Percentiles rank a stretch among this genome's conserved stretches.
Evolutionary conservation across 148 eudicot genomes (phyloP).

Genomic region (Rhododendron henanense): DNA sequence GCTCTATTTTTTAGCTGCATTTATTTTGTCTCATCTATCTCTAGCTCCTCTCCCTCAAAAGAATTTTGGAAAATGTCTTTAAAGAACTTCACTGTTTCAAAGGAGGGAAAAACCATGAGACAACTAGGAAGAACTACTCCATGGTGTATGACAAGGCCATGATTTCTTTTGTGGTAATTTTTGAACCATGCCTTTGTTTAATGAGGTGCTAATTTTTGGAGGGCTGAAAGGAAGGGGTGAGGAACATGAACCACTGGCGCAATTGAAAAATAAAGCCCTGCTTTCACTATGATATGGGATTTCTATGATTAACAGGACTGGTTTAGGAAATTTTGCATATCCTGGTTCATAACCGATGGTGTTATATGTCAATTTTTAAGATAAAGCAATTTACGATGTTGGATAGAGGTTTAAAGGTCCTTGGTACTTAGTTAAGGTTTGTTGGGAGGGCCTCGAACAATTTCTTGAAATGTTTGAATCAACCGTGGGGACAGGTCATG

Average conservation of each 20-base stretch:
- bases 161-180: neutral
- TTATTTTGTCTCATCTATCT: neutral
- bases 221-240: neutral
- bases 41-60: neutral
- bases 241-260: neutral
- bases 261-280: neutral
- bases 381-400: neutral
- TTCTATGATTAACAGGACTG: neutral
- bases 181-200: neutral
- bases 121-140: neutral
- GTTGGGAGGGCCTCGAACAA: neutral
- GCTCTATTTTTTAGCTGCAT: neutral
- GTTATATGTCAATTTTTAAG: neutral
- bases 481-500: neutral
- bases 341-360: neutral
- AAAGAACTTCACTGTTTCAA: neutral
- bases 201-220: neutral
- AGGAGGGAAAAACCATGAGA: neutral
- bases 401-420: neutral
- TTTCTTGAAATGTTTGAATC: neutral
- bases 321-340: neutral
- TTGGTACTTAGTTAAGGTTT: neutral
- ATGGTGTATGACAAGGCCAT: neutral
- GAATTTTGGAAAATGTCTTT: neutral
- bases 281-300: neutral